phyloP scores from a whole-genome alignment of 495 filamentous ascomycete species.

The Wilcoxina mikolae region DNA sequence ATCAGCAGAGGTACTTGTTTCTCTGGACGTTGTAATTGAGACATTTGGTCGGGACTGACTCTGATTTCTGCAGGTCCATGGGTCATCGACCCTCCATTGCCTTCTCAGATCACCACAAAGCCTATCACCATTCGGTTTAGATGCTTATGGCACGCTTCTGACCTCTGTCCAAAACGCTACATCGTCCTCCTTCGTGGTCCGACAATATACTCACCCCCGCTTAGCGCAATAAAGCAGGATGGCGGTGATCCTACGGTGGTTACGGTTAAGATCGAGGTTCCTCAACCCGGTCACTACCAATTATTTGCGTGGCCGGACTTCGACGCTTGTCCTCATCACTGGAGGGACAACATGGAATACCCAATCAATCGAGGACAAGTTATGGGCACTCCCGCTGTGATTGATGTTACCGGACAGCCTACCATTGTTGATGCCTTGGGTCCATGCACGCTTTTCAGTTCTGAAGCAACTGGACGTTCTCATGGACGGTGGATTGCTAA shows the following conservation, averaged over 20 bases:
- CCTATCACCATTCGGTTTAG: neutral
- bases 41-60: neutral
- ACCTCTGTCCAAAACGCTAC: slow-evolving; percentile 3
- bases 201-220: slow-evolving; percentile 1
- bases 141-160: slow-evolving; percentile 1
- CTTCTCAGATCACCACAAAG: neutral
- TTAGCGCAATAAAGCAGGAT: neutral
- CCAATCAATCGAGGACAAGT: slow-evolving; percentile 7
- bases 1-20: neutral
- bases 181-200: slow-evolving; percentile 6
- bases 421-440: neutral
- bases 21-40: neutral
- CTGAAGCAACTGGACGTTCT: neutral
- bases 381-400: neutral
- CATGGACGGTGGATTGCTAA: slow-evolving; percentile 1
- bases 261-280: slow-evolving; percentile 1
- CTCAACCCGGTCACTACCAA: slow-evolving; percentile 15
- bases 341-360: slow-evolving; percentile 8
- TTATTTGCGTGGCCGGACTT: slow-evolving; percentile 17
- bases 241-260: neutral
- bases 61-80: slow-evolving; percentile 1
- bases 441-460: neutral
- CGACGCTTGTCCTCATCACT: slow-evolving; percentile 2
- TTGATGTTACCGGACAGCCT: neutral
- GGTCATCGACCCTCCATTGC: slow-evolving; percentile 5